These are phyloP conservation scores for Entoloma clypeatum DNA, from an alignment of 1,284 basidiomycete species.

Conservation along the genomic window DNA sequence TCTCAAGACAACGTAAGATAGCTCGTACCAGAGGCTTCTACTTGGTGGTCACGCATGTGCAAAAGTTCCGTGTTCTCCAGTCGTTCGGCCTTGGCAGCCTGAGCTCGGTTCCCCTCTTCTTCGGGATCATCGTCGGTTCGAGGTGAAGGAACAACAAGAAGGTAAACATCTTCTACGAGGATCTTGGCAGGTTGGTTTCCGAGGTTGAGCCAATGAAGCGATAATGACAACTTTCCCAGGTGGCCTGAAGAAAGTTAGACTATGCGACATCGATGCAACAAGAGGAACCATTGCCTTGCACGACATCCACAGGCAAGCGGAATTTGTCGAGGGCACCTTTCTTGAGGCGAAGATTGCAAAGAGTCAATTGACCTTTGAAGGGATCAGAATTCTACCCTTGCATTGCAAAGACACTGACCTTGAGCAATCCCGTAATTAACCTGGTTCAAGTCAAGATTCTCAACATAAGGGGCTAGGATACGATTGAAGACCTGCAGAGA, in stretches of 20 bases:
- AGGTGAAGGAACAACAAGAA: conserved; percentile 86
- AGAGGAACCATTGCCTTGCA: conserved; percentile 63
- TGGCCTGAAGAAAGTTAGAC: conserved; percentile 54
- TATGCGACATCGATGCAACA: conserved; percentile 4
- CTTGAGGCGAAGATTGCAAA: conserved; percentile 85
- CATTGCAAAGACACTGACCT: conserved; percentile 43
- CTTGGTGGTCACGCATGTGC: conserved; percentile 65
- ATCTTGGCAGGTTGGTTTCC: conserved; percentile 93
- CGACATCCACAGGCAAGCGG: conserved; percentile 91
- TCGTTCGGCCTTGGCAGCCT: conserved; percentile 87
- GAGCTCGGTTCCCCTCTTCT: conserved; percentile 81
- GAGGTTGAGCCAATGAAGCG: conserved; percentile 94
- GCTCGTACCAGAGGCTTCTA: conserved; percentile 47
- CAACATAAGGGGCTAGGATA: conserved; percentile 93
- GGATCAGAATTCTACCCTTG: conserved; percentile 7
- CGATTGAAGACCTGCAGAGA: conserved; percentile 76
- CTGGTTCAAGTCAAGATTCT: conserved; percentile 93
- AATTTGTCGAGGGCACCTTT: conserved; percentile 96
- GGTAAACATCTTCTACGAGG: conserved; percentile 91
- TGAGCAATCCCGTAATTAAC: conserved; percentile 94
- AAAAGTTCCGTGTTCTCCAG: conserved; percentile 88
- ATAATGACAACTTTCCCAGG: conserved; percentile 88
- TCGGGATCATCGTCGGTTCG: conserved; percentile 71
- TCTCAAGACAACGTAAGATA: not conserved
- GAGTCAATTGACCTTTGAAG: conserved; percentile 74